phyloP scores from a whole-genome alignment of 2,329 filamentous ascomycete species.

The Aspergillus alliaceus region DNA sequence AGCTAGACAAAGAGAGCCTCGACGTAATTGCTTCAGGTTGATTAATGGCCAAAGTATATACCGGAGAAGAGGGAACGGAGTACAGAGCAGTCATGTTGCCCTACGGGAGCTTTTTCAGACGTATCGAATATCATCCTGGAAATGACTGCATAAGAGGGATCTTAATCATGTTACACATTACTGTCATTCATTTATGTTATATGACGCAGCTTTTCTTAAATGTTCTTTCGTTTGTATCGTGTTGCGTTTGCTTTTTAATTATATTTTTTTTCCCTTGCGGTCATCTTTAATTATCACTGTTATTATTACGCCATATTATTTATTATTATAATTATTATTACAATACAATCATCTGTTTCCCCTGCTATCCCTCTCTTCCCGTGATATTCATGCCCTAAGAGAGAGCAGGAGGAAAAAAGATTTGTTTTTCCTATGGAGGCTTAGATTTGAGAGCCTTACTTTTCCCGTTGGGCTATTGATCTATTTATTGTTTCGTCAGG shows the following conservation, averaged over 20 bases:
- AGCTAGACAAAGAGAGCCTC: background rate
- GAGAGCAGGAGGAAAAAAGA: background rate
- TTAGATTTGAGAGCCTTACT: slow-evolving; percentile 13
- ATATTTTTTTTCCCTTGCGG: background rate
- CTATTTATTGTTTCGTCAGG: slow-evolving; percentile 12
- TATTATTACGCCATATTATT: no score
- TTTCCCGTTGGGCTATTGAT: slow-evolving; percentile 16
- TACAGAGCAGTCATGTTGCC: background rate
- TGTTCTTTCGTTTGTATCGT: background rate
- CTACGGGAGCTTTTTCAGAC: background rate
- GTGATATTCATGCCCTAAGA: background rate
- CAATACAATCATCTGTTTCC: no score
- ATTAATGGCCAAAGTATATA: background rate
- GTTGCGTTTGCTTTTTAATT: background rate
- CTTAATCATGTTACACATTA: background rate
- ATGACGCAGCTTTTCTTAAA: background rate
- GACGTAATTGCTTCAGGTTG: background rate
- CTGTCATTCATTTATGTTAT: background rate
- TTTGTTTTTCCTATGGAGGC: background rate
- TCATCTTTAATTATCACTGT: no score
- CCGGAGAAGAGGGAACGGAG: no score
- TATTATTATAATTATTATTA: no score
- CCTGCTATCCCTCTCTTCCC: background rate
- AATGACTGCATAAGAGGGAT: background rate
- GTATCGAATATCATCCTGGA: background rate